These are phyloP conservation scores for Phyllosticta citrichinensis DNA, from an alignment of 2,329 filamentous ascomycete genomes.

Conservation along the genomic window DNA sequence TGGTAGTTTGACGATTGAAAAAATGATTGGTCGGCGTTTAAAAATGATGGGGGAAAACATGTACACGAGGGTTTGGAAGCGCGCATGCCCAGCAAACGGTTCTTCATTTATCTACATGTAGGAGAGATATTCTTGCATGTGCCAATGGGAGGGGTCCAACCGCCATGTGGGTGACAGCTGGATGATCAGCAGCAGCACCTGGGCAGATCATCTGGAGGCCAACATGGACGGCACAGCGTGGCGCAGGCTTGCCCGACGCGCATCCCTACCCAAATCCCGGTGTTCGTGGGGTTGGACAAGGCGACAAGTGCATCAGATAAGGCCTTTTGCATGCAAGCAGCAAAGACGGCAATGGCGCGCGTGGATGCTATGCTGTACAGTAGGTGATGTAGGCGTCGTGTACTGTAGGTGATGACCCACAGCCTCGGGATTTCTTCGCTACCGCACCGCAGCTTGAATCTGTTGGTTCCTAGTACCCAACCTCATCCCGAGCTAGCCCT, in stretches of 20 bases:
- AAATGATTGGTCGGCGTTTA: neutral
- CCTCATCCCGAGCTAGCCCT: neutral
- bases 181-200: neutral
- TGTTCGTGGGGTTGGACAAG: neutral
- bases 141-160: neutral
- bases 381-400: neutral
- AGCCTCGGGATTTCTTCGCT: neutral
- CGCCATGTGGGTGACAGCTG: neutral
- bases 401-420: neutral
- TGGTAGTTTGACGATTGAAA: neutral
- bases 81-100: constrained; percentile 16
- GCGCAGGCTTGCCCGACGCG: neutral
- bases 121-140: neutral
- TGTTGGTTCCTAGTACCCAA: neutral
- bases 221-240: neutral
- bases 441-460: neutral
- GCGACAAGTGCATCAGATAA: neutral
- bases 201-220: neutral
- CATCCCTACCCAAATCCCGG: neutral
- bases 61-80: constrained; percentile 13
- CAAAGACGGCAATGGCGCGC: neutral
- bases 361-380: neutral
- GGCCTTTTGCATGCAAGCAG: neutral
- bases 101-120: constrained; percentile 19
- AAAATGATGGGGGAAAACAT: neutral